Percentiles rank a stretch among this genome's conserved stretches.
phyloP scores from a whole-genome alignment of 495 filamentous ascomycete genomes.

The Talaromyces trachyspermus region DNA sequence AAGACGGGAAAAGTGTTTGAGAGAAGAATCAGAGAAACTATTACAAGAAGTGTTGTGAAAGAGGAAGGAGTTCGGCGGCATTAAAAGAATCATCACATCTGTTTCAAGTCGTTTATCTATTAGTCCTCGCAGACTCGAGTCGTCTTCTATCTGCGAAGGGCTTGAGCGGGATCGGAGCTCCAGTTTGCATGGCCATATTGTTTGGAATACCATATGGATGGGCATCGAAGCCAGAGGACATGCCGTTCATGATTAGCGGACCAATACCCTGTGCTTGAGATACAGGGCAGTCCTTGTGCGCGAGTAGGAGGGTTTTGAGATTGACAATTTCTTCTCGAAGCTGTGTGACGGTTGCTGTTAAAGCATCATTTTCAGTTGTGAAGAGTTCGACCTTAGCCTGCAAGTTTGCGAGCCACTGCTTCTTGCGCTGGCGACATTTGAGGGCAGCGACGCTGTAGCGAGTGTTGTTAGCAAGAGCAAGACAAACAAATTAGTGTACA shows the following conservation, averaged over 20 bases:
- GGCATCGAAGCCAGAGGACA: slow-evolving; percentile 30
- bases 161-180: slow-evolving; percentile 32
- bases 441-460: slow-evolving; percentile 81
- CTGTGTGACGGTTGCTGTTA: slow-evolving; percentile 72
- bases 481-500: slow-evolving; percentile 1
- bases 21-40: neutral
- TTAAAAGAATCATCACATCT: neutral
- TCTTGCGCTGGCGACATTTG: slow-evolving; percentile 97
- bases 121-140: neutral
- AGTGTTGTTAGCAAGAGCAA: neutral
- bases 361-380: slow-evolving; percentile 79
- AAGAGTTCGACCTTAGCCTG: slow-evolving; percentile 93
- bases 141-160: slow-evolving; percentile 19
- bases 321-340: slow-evolving; percentile 92
- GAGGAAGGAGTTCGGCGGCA: neutral
- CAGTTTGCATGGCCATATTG: slow-evolving; percentile 35
- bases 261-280: slow-evolving; percentile 79
- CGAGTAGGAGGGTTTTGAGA: slow-evolving; percentile 85
- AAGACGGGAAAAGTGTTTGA: neutral
- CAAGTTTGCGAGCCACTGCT: slow-evolving; percentile 95
- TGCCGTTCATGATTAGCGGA: slow-evolving; percentile 57
- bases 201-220: slow-evolving; percentile 32
- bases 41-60: neutral
- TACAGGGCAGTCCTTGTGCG: slow-evolving; percentile 95
- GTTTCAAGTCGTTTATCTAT: neutral